phyloP scores from a whole-genome alignment of 164 flowering plant genomes.

The Malania oleifera region DNA sequence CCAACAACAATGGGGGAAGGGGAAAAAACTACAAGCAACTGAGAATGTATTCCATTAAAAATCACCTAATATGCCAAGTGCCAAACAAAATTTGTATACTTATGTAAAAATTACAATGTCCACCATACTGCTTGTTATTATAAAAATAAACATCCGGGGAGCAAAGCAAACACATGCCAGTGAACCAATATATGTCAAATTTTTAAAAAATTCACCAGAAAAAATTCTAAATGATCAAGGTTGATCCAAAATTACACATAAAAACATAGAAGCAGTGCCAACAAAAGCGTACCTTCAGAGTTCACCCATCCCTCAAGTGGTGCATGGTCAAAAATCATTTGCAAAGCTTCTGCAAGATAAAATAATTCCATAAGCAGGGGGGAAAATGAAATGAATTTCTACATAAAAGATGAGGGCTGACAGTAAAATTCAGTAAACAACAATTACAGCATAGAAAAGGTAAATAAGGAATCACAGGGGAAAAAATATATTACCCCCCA shows the following conservation, averaged over 20 bases:
- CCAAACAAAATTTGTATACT: no score
- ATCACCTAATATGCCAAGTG: no score
- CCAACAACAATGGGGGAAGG: no score
- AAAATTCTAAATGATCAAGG: no score
- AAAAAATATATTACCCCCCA: conserved; percentile 53
- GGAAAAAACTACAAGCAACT: no score
- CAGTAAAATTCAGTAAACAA: neutral
- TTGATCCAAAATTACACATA: neutral
- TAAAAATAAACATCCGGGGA: no score
- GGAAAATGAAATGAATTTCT: neutral
- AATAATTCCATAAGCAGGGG: conserved; percentile 5
- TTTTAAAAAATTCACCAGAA: no score
- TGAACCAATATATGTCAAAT: no score
- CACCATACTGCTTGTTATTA: no score
- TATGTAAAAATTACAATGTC: no score
- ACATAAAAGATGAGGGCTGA: neutral
- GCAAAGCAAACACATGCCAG: no score
- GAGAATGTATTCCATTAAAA: no score
- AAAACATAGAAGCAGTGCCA: neutral
- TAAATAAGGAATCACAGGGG: neutral
- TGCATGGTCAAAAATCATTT: conserved; percentile 42
- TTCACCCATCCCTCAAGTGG: conserved; percentile 45
- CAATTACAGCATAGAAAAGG: neutral
- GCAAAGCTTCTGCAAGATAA: conserved; percentile 66
- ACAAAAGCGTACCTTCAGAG: conserved; percentile 4